Base-by-base conservation (phyloP, 495 filamentous ascomycete genomes). In the Aspergillus hancockii region DNA sequence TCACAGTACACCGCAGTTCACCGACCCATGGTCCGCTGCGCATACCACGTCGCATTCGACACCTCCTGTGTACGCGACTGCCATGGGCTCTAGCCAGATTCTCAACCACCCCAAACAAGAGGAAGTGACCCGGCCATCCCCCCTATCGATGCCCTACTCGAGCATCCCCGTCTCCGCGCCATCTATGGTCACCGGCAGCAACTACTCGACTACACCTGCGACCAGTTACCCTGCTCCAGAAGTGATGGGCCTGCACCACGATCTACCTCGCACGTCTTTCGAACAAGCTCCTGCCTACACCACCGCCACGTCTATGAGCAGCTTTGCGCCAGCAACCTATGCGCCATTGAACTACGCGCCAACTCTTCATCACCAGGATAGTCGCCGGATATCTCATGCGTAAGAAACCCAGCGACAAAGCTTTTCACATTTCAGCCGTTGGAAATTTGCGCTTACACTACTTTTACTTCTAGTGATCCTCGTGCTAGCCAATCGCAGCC, bases 361-460 rank as follows among this genome's bases (percentile, higher is more conserved):
- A 69, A 81, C 67, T 75, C 81, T 77, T 53, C 80, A 72, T 67
- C 84, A 71, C 52, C 85, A 90, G 54, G 81, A 83, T 68, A 72
- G 79, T 57, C 87, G 93, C 72, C 88, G 92, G 70, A 88, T 92
- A 66, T 95, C 93, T 54, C 90, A 96, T 74, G 86, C 91, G 90
- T 96, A 86, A 90, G 89, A 90, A 69, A 47, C 69, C 73, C 25
- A 60, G 70, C 76, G 32, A 18, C 25, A 49, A 13, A 14, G 21
- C 36, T 30, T 25, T n/a, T 18, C 19, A 45, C 4, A 41, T 41
- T 18, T 16, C 16, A 14, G 38, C 3, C 3, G 12, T n/a, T 41
- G 34, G 49, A 53, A 23, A 12, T 3, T 19, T 34, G 49, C 47
- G 60, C 56, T 64, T 21, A 64, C 53, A 16, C 0, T 30, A 28